A percentile compares a stretch with the other conserved stretches of the same genome.
These are phyloP conservation scores for Aspergillus affinis DNA, from an alignment of 495 filamentous ascomycete species.

Conservation along the genomic window DNA sequence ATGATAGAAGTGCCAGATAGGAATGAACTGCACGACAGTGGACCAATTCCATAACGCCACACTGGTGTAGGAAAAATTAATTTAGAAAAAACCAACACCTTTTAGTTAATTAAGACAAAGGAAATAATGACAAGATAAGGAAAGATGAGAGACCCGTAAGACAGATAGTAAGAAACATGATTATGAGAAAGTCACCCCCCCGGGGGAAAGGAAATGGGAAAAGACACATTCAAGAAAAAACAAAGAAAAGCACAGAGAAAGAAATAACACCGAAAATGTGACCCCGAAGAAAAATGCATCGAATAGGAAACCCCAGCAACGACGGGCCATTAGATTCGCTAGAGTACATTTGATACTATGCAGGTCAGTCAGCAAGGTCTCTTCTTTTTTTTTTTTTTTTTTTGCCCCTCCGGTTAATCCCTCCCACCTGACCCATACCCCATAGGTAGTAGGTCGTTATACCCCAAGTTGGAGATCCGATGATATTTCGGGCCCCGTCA, in stretches of 20 bases:
- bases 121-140: slow-evolving; percentile 5
- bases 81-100: neutral
- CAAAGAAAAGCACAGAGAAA: slow-evolving; percentile 8
- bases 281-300: slow-evolving; percentile 6
- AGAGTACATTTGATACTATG: slow-evolving; percentile 9
- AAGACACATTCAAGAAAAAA: slow-evolving; percentile 9
- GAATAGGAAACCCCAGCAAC: slow-evolving; percentile 8
- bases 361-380: slow-evolving; percentile 14
- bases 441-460: slow-evolving; percentile 8
- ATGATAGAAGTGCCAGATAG: too few relatives aligned
- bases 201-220: neutral
- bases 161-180: slow-evolving; percentile 6
- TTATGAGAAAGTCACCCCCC: neutral
- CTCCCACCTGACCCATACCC: neutral
- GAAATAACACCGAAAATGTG: slow-evolving; percentile 9
- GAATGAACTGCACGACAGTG: too few relatives aligned
- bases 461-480: slow-evolving; percentile 24
- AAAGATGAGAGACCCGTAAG: slow-evolving; percentile 8
- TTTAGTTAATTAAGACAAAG: neutral
- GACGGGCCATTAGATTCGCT: slow-evolving; percentile 5
- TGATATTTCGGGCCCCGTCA: slow-evolving; percentile 18
- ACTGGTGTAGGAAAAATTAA: neutral
- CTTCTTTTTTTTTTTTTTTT: too few relatives aligned
- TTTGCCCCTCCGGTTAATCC: neutral
- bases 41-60: neutral